A percentile compares a stretch with the other conserved stretches of the same genome.
Evolutionary conservation across 306 rosid genomes (phyloP).

Genomic region (Casuarina cunninghamiana): DNA sequence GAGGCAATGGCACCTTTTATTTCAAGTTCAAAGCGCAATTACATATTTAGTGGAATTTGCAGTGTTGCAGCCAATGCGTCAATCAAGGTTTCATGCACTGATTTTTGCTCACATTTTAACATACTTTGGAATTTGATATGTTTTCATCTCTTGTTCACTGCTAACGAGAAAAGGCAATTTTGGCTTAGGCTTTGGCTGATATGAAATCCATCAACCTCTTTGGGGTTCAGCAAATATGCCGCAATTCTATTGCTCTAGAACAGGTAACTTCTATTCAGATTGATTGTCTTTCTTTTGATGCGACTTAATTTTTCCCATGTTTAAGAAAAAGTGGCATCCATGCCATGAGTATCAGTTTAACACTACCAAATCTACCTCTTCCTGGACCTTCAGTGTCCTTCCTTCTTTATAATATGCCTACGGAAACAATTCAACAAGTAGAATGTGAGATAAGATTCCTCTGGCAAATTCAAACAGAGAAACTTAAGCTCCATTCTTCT

Average conservation of each 20-base stretch:
- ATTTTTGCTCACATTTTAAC: too few species aligned
- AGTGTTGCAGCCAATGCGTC: constrained; percentile 78
- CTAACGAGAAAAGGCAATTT: constrained; percentile 31
- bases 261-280: constrained; percentile 55
- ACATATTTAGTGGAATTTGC: constrained; percentile 97
- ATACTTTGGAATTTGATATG: constrained; percentile 2
- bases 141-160: constrained; percentile 24
- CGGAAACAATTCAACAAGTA: neutral
- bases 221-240: constrained; percentile 99
- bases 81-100: constrained; percentile 53
- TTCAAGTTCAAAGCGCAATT: constrained; percentile 71
- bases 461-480: neutral
- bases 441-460: neutral
- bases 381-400: constrained; percentile 2
- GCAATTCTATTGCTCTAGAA: constrained; percentile 93
- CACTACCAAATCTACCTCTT: neutral
- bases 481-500: neutral
- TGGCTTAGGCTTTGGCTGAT: constrained; percentile 80
- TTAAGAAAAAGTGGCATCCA: neutral
- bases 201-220: constrained; percentile 90
- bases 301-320: neutral
- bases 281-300: neutral
- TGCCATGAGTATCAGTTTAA: neutral
- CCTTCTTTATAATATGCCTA: neutral
- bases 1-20: constrained; percentile 97